phyloP scores from a whole-genome alignment of 2,329 filamentous ascomycete genomes.

The Orbilia blumenaviensis region DNA sequence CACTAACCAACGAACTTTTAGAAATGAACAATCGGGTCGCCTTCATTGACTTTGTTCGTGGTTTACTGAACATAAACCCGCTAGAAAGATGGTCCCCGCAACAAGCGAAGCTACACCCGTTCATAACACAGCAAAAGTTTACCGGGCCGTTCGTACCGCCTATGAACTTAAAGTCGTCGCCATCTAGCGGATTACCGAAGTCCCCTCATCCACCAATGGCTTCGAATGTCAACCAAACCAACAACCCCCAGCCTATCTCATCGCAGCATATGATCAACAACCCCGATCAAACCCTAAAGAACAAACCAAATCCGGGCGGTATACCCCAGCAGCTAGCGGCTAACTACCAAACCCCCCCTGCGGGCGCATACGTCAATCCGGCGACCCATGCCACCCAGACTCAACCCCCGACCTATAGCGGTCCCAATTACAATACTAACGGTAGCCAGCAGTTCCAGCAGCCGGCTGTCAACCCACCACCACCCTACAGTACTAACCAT shows the following conservation, averaged over 20 bases:
- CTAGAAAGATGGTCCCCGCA: constrained; percentile 97
- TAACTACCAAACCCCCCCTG: constrained; percentile 48
- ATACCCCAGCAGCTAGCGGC: constrained; percentile 31
- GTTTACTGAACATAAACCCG: constrained; percentile 91
- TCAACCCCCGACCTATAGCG: constrained; percentile 52
- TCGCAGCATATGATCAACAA: constrained; percentile 55
- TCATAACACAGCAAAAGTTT: constrained; percentile 98
- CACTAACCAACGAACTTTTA: constrained; percentile 61
- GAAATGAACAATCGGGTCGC: constrained; percentile 98
- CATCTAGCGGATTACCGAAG: constrained; percentile 70
- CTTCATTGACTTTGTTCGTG: constrained; percentile 97
- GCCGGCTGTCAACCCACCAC: constrained; percentile 46
- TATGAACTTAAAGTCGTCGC: constrained; percentile 91
- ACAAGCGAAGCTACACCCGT: constrained; percentile 95
- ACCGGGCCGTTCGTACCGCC: constrained; percentile 95
- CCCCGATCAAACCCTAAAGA: constrained; percentile 70
- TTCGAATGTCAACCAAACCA: constrained; percentile 13
- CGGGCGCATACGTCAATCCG: constrained; percentile 23
- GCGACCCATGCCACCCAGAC: constrained; percentile 19
- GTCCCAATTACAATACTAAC: constrained; percentile 56
- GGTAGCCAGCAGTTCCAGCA: constrained; percentile 58
- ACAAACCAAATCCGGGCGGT: constrained; percentile 70
- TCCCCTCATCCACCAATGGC: constrained; percentile 56
- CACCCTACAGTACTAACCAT: constrained; percentile 30
- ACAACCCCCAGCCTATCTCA: constrained; percentile 95